Base-by-base conservation (phyloP, 1,284 basidiomycete genomes). In the Cryptococcus hybrid region DNA sequence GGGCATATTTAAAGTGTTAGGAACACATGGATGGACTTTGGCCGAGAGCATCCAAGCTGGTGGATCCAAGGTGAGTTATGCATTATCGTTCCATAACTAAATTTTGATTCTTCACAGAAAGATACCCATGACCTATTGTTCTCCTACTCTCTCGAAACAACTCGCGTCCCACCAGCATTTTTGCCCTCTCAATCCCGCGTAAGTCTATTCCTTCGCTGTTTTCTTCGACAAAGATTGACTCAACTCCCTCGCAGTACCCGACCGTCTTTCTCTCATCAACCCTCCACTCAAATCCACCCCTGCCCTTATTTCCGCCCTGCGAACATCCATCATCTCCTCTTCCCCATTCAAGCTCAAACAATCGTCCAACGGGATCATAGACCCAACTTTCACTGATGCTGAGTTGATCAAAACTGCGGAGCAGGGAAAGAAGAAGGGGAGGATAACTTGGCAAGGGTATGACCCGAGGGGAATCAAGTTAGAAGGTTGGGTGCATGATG, bases 131-230 rank as follows among this genome's bases (percentile, higher is more conserved):
- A 68, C 44, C 58, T 77, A 6, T 57, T 77, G 45, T 73, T 75
- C 50, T 48, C 62, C 3, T 64, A 69, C 43, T 57, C 62, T 1
- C 38, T 61, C 0, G 55, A 65, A 5, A 60, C 56, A 3, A 47
- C 51, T 13, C 49, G 59, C 13, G 52, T 38, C 8, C 67, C 75
- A 2, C 75, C 75, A 0, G 55, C 64, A 1, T 74, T 70, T 74
- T 77, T 40, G 75, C 75, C 1, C n/a, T 76, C 3, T 73, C 72
- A 7, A 51, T 76, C 7, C 75, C 75, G 38, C 49, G 75, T 74
- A 30, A 59, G 71, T 59, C 24, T 15, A 18, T 6, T 2, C 18
- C 30, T 15, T 3, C 30, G 12, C 13, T 12, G 3, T 13, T 9
- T 24, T 9, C 15, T 36, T 13, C 6, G 15, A 35, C 13, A 39